A percentile compares a stretch with the other conserved stretches of the same genome.
Evolutionary conservation across 1,284 basidiomycete genomes (phyloP).

Genomic region (Ganoderma leucocontextum): DNA sequence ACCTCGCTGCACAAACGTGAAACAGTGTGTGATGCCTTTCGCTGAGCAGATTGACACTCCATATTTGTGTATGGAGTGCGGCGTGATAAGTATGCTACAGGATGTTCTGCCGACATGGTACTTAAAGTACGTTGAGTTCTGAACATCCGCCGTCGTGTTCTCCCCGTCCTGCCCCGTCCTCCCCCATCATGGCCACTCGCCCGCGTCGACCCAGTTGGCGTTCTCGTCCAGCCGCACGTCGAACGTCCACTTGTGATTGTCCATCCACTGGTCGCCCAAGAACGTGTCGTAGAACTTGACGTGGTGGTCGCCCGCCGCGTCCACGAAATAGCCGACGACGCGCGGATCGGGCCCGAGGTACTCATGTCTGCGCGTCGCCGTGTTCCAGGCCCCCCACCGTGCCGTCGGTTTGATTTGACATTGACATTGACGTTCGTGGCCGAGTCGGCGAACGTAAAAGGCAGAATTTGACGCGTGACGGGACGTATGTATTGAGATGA

Average conservation of each 20-base stretch:
- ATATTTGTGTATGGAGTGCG: neutral
- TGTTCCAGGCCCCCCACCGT: neutral
- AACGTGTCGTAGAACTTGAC: slow-evolving; percentile 55
- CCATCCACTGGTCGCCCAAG: slow-evolving; percentile 53
- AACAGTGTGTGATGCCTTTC: too few relatives aligned
- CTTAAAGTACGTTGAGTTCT: neutral
- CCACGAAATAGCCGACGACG: slow-evolving; percentile 50
- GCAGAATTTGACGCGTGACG: slow-evolving; percentile 1
- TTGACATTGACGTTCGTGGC: neutral
- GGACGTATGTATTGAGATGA: neutral
- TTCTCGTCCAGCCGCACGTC: slow-evolving; percentile 44
- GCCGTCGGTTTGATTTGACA: neutral
- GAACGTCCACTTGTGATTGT: slow-evolving; percentile 49
- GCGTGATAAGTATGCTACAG: slow-evolving; percentile 1
- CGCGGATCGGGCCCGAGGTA: slow-evolving; percentile 53
- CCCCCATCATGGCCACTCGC: slow-evolving; percentile 7
- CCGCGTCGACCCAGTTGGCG: slow-evolving; percentile 41
- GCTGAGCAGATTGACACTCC: too few relatives aligned
- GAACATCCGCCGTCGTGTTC: neutral
- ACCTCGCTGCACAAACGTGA: neutral
- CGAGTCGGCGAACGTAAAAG: neutral
- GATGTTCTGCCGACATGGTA: neutral
- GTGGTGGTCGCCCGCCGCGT: slow-evolving; percentile 48
- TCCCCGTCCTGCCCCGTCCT: neutral
- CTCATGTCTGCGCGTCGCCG: slow-evolving; percentile 45